Conservation (phyloP, 257 asterid genomes). For the Nicotiana knightiana region DNA sequence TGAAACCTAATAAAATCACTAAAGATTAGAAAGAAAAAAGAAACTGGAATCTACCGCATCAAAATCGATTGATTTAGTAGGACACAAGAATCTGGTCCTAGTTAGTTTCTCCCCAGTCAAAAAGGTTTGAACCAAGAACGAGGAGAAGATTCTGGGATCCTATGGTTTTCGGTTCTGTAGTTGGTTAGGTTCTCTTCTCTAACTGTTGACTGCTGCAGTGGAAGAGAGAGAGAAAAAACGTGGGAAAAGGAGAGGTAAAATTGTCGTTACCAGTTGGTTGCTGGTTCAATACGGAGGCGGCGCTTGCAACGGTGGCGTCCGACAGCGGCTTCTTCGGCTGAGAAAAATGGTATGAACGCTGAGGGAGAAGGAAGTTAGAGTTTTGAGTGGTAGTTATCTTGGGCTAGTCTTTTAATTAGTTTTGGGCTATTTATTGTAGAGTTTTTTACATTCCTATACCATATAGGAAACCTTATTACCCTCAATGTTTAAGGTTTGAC, state of each 20-base stretch:
- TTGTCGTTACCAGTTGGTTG: neutral
- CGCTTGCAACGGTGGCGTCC: too few relatives aligned
- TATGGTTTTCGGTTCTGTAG: neutral
- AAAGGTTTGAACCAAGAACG: neutral
- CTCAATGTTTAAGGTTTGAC: too few relatives aligned
- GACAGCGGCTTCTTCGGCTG: too few relatives aligned
- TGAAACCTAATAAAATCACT: neutral
- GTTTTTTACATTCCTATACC: too few relatives aligned
- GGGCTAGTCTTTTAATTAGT: too few relatives aligned
- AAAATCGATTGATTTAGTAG: neutral
- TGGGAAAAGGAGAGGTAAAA: constrained; percentile 18
- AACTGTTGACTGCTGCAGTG: neutral
- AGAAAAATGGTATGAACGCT: too few relatives aligned
- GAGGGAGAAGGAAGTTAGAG: too few relatives aligned
- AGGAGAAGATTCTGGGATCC: neutral
- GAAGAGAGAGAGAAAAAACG: constrained; percentile 28
- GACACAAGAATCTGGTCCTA: neutral
- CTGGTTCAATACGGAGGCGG: too few relatives aligned
- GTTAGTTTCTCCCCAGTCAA: neutral
- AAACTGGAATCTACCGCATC: neutral
- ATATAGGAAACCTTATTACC: too few relatives aligned
- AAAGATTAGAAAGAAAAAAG: too few relatives aligned
- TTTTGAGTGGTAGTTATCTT: too few relatives aligned
- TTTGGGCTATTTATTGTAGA: too few relatives aligned
- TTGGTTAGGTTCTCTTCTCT: neutral